Base-by-base conservation (phyloP, 1,284 basidiomycete species). In the Cryptococcus maquisensis region DNA sequence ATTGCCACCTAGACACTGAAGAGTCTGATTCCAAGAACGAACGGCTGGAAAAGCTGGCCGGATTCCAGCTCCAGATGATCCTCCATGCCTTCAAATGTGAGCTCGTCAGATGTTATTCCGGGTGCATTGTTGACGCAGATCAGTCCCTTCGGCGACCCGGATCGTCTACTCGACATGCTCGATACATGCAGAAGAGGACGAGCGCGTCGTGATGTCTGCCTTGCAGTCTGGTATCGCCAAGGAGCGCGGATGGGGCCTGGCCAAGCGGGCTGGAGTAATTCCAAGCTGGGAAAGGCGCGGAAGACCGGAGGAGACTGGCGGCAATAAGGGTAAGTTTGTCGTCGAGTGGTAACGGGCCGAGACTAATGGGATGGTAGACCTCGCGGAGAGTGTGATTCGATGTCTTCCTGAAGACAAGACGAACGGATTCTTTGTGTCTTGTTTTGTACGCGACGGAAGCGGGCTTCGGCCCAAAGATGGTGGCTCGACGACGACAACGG, bases 111-210 rank as follows among this genome's bases (percentile, higher is more conserved):
- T 35, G 24, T 26, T 47, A 16, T 15, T 48, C 36, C 26, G 13
- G 21, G 20, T 18, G 36, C 35, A 47, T n/a, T 12, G 32, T 15
- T 7, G 20, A 42, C 26, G 51, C 32, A 20, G 21, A 1, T 28
- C 39, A 54, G 52, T 60, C 44, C 39, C 49, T 4, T 49, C 51
- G 26, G 51, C 81, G 3, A 63, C 80, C 50, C 85, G 83, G 61
- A 88, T 98, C 56, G 92, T 94, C 16, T 98, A 98, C 76, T 98
- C 93, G 20, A 98, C 95, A 12, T 98, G 95, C 74, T 95, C 91
- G 56, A 81, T 97, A 45, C 87, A 98, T 73, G 82, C 86, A 7
- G 82, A 83, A 47, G 96, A 99, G 71, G 95, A 99, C 75, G 96
- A 99, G 64, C 79, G 81, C 18, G 88, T 91, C 35, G 86, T 90